A percentile compares a stretch with the other conserved stretches of the same genome.
Conservation (phyloP, 1,284 basidiomycete species). For the Stygiomarasmius scandens region DNA sequence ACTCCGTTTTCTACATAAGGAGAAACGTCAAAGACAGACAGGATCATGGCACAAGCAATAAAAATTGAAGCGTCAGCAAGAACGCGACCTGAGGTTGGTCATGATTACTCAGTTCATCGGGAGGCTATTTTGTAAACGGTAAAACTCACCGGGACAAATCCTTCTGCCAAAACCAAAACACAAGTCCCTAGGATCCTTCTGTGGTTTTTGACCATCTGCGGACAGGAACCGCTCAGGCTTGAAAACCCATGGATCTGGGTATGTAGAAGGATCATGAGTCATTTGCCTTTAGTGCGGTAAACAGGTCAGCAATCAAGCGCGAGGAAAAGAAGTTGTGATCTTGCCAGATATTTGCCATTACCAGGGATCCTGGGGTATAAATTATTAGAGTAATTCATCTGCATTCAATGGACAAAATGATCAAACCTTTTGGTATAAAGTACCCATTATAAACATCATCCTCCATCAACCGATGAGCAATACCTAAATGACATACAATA, state of each 20-base stretch:
- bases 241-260: conserved; percentile 29
- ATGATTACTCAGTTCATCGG: no score
- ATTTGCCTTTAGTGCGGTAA: conserved; percentile 24
- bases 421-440: neutral
- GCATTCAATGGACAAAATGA: neutral
- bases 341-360: conserved; percentile 19
- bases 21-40: conserved; percentile 20
- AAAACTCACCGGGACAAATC: conserved; percentile 4
- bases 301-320: neutral
- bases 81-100: conserved; percentile 18
- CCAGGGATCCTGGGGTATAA: conserved; percentile 8
- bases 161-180: conserved; percentile 32
- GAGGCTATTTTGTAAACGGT: no score
- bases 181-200: conserved; percentile 19
- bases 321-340: neutral
- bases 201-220: conserved; percentile 17
- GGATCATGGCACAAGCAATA: conserved; percentile 15
- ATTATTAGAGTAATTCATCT: neutral
- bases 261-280: conserved; percentile 28
- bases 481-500: neutral
- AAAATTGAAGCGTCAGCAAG: conserved; percentile 21
- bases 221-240: conserved; percentile 29
- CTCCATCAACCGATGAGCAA: neutral
- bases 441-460: neutral
- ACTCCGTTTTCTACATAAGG: conserved; percentile 14